Evolutionary conservation across 2,329 filamentous ascomycete species (phyloP).

Genomic region (Aspergillus sp.): DNA sequence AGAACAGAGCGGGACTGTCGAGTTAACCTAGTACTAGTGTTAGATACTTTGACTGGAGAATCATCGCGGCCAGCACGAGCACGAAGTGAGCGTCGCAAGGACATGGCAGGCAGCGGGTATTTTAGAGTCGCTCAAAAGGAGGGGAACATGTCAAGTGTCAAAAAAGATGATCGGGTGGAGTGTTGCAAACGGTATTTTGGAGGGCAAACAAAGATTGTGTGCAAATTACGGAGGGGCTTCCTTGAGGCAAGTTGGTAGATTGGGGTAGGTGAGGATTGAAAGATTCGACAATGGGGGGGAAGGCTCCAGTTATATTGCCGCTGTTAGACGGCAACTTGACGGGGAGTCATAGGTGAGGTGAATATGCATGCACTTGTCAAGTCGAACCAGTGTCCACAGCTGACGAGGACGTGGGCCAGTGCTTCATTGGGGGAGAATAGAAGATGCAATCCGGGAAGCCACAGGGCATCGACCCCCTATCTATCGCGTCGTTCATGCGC

Average conservation of each 20-base stretch:
- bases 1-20: constrained; percentile 33
- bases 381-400: constrained; percentile 11
- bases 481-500: constrained; percentile 28
- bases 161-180: neutral
- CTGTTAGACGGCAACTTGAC: neutral
- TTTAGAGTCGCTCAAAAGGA: constrained; percentile 4
- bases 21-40: constrained; percentile 37
- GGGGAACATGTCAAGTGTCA: neutral
- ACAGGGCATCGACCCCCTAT: constrained; percentile 27
- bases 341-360: neutral
- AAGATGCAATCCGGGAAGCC: constrained; percentile 30
- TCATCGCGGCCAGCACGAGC: constrained; percentile 32
- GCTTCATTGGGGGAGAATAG: constrained; percentile 13
- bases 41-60: constrained; percentile 31
- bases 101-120: constrained; percentile 27
- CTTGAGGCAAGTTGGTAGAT: neutral
- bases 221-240: neutral
- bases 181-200: neutral
- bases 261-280: neutral
- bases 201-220: constrained; percentile 14
- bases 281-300: constrained; percentile 3
- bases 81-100: constrained; percentile 40
- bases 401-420: constrained; percentile 21
- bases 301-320: constrained; percentile 7
- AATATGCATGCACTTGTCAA: constrained; percentile 6